A percentile compares a stretch with the other conserved stretches of the same genome.
phyloP scores from a whole-genome alignment of 2,329 filamentous ascomycete genomes.

The Aspergillus ochraceus region DNA sequence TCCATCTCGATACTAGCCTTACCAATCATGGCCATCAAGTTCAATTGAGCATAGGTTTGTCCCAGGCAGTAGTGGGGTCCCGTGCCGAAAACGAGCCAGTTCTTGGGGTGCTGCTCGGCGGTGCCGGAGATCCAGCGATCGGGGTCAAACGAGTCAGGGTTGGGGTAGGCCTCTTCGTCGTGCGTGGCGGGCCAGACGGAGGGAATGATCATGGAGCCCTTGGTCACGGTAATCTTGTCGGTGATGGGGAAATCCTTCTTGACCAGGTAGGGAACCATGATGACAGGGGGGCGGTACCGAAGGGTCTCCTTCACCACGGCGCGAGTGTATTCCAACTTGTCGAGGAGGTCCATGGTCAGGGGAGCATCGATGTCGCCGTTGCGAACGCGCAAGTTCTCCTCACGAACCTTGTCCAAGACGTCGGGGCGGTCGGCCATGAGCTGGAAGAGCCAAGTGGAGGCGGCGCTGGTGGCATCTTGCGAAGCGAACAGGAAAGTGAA shows the following conservation, averaged over 20 bases:
- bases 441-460: slow-evolving; percentile 94
- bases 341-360: slow-evolving; percentile 80
- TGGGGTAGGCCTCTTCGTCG: slow-evolving; percentile 87
- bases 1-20: slow-evolving; percentile 85
- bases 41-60: slow-evolving; percentile 85
- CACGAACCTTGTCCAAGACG: slow-evolving; percentile 81
- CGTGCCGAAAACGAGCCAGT: slow-evolving; percentile 93
- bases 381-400: slow-evolving; percentile 79
- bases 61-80: slow-evolving; percentile 96
- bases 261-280: slow-evolving; percentile 93
- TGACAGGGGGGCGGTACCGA: slow-evolving; percentile 90
- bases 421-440: slow-evolving; percentile 92
- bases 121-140: slow-evolving; percentile 89
- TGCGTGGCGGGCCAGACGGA: slow-evolving; percentile 88
- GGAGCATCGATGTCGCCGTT: slow-evolving; percentile 70
- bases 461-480: slow-evolving; percentile 93
- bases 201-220: slow-evolving; percentile 92
- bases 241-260: slow-evolving; percentile 96
- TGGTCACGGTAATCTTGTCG: slow-evolving; percentile 84
- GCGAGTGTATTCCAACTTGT: slow-evolving; percentile 84
- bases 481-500: slow-evolving; percentile 98
- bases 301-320: slow-evolving; percentile 89
- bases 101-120: slow-evolving; percentile 89
- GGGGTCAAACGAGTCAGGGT: slow-evolving; percentile 85
- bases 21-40: slow-evolving; percentile 84